Evolutionary conservation across 495 filamentous ascomycete genomes (phyloP).

Genomic region (Annulohypoxylon nitens): DNA sequence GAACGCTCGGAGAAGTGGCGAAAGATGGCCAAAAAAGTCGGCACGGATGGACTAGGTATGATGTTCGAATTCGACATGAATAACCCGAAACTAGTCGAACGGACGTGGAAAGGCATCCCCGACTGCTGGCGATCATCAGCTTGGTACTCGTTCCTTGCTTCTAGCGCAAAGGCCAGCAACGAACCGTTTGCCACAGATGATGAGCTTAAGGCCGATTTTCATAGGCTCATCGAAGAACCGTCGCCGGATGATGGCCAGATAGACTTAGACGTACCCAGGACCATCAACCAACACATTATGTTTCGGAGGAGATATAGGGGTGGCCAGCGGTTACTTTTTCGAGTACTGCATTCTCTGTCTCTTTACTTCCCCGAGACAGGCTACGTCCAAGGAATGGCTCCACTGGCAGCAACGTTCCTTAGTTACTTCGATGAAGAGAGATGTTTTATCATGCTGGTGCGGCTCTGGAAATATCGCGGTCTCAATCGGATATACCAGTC

Average conservation of each 20-base stretch:
- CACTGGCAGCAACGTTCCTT: constrained; percentile 89
- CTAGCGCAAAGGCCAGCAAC: constrained; percentile 76
- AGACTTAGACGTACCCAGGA: constrained; percentile 95
- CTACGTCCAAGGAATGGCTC: constrained; percentile 99
- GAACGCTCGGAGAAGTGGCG: constrained; percentile 93
- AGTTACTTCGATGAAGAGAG: constrained; percentile 97
- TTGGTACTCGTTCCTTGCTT: constrained; percentile 93
- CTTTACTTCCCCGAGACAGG: constrained; percentile 92
- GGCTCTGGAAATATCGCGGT: constrained; percentile 90
- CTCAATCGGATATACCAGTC: constrained; percentile 85
- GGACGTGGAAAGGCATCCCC: constrained; percentile 98
- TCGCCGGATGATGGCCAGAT: constrained; percentile 97
- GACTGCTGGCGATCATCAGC: constrained; percentile 94
- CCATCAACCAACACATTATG: constrained; percentile 97
- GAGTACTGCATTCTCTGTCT: constrained; percentile 90
- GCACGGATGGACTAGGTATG: constrained; percentile 79
- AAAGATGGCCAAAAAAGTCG: constrained; percentile 85
- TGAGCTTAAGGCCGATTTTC: constrained; percentile 76
- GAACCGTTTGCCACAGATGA: constrained; percentile 72
- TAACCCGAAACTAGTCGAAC: constrained; percentile 86
- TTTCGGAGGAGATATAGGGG: constrained; percentile 91
- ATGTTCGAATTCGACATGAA: constrained; percentile 88
- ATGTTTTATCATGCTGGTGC: constrained; percentile 93
- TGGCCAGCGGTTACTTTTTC: constrained; percentile 91
- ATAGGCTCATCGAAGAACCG: constrained; percentile 75